These are phyloP conservation scores for Gossypium herbaceum DNA, from an alignment of 345 rosid genomes.

Conservation along the genomic window DNA sequence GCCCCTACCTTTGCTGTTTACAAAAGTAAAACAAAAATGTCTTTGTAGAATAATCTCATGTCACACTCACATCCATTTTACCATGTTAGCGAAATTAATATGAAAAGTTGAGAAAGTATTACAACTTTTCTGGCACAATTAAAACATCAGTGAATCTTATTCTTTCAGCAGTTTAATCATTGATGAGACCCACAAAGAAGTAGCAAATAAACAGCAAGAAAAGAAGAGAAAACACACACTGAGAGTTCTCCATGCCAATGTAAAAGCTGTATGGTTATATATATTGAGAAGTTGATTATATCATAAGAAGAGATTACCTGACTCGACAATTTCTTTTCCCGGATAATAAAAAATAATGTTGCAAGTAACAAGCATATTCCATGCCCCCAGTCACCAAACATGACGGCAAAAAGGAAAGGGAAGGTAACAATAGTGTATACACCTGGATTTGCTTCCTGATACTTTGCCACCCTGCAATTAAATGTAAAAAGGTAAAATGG, in stretches of 20 bases:
- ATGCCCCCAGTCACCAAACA: conserved; percentile 99
- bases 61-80: neutral
- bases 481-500: neutral
- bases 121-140: neutral
- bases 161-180: neutral
- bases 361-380: conserved; percentile 93
- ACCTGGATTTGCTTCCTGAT: conserved; percentile 93
- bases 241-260: neutral
- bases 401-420: conserved; percentile 96
- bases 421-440: conserved; percentile 86
- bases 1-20: neutral
- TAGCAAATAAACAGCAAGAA: neutral
- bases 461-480: conserved; percentile 82
- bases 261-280: neutral
- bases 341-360: conserved; percentile 49
- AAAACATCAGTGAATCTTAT: neutral
- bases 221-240: conserved; percentile 16
- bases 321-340: conserved; percentile 89
- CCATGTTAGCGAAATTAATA: neutral
- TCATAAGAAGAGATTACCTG: conserved; percentile 55
- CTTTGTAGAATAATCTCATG: neutral
- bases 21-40: neutral
- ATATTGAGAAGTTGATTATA: neutral
- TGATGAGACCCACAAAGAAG: neutral
- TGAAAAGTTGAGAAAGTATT: no score